Evolutionary conservation across 2,329 filamentous ascomycete species (phyloP), one percentile per base, ranked within the genome.

Genomic region (Nemania serpens): DNA sequence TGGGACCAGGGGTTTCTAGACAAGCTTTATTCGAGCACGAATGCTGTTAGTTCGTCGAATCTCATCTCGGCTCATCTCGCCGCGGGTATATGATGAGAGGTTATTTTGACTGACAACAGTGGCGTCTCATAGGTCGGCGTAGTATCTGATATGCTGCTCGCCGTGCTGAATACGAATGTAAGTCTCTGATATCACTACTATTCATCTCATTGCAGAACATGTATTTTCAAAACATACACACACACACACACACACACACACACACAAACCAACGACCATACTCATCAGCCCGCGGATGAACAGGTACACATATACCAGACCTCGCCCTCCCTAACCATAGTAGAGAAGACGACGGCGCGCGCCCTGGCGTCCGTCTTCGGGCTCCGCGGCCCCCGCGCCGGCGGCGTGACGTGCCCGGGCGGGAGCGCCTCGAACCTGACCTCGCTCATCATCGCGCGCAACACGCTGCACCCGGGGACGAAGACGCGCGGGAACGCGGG

Each of bases 1-100:
- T 98, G 93, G 91, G 91, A 96, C 71, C 93, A 97, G 76, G 94
- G 94, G 11, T 99, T 98, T 76, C 78, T 98, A 71, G 93, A 97
- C 77, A 98, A 99, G 78, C 81, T 98, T 17, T 98, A 97, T 75
- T 87, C 90, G n/a, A 89, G 89, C 66, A 96, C 91, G 41, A 95
- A 95, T 72, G 89, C 94, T 43, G 88, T 89, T 72, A 62, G 84
- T 76, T 12, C n/a, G n/a, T n/a, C n/a, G n/a, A n/a, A 9, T 34
- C 17, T 2, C 39, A 4, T n/a, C 15, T 39, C 11, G 25, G 3
- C 25, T 29, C 7, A 7, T 29, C 25, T 29, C 7, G 25, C 7
- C 25, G 25, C 3, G 15, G 36, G 36, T 13, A n/a, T 39, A 39
- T 39, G 11, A 39, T 39, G 36, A 39, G 36, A 39, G 15, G 11